These are phyloP conservation scores for Benincasa hispida DNA, from an alignment of 306 rosid genomes.

Conservation along the genomic window DNA sequence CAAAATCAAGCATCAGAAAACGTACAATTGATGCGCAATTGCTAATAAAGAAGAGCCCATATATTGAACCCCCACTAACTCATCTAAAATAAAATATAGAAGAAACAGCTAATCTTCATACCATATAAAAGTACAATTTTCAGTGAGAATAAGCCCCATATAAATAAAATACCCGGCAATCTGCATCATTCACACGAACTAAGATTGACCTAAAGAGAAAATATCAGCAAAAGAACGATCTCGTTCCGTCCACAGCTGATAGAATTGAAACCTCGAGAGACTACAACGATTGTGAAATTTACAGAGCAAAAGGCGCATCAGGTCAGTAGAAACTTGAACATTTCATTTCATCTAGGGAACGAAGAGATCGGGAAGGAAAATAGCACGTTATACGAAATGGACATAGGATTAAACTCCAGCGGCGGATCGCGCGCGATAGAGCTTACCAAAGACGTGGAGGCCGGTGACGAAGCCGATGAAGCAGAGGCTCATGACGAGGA, in stretches of 20 bases:
- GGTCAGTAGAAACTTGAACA: neutral
- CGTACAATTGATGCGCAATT: neutral
- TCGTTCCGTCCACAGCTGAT: neutral
- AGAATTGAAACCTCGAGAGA: neutral
- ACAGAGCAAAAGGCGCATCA: neutral
- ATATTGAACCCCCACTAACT: neutral
- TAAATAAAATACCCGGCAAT: neutral
- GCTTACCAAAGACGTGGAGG: slow-evolving; percentile 83
- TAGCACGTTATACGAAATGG: neutral
- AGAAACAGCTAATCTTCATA: neutral
- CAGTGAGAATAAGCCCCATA: neutral
- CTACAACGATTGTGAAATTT: neutral
- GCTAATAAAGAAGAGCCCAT: neutral
- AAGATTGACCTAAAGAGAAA: neutral
- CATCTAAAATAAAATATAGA: neutral
- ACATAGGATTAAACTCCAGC: slow-evolving; percentile 24
- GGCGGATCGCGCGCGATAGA: slow-evolving; percentile 40
- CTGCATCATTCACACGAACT: neutral
- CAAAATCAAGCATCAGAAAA: neutral
- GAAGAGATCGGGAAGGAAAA: neutral
- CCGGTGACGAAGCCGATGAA: slow-evolving; percentile 89
- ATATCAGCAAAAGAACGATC: neutral
- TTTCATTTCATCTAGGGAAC: neutral
- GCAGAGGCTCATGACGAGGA: slow-evolving; percentile 81
- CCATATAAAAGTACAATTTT: neutral